Evolutionary conservation across 2,329 filamentous ascomycete genomes (phyloP).

Genomic region (Byssochlamys sp.): DNA sequence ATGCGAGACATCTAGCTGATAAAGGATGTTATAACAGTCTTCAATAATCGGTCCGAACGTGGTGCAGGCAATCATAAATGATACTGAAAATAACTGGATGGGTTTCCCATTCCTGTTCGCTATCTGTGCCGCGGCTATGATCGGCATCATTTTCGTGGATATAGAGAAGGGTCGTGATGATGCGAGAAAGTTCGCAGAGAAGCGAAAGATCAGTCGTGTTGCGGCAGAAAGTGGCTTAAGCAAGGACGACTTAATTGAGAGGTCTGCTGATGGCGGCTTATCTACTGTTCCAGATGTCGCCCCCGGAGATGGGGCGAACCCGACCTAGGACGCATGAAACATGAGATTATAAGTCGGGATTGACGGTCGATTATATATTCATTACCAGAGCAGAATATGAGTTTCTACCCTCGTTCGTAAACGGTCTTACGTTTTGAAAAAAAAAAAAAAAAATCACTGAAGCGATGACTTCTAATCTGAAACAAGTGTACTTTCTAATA

Average conservation of each 20-base stretch:
- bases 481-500: too few relatives aligned
- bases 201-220: slow-evolving; percentile 21
- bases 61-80: slow-evolving; percentile 36
- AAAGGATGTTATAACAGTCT: slow-evolving; percentile 18
- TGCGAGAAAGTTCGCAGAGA: slow-evolving; percentile 27
- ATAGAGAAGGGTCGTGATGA: slow-evolving; percentile 34
- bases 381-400: too few relatives aligned
- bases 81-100: slow-evolving; percentile 35
- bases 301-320: not conserved
- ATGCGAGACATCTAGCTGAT: not conserved
- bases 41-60: slow-evolving; percentile 37
- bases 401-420: too few relatives aligned
- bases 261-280: not conserved
- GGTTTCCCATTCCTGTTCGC: slow-evolving; percentile 36
- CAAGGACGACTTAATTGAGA: slow-evolving; percentile 10
- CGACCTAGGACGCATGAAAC: not conserved
- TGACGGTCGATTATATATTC: too few relatives aligned
- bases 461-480: too few relatives aligned
- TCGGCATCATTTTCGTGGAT: slow-evolving; percentile 32
- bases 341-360: too few relatives aligned
- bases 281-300: not conserved
- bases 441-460: too few relatives aligned
- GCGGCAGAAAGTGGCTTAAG: slow-evolving; percentile 16
- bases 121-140: slow-evolving; percentile 28
- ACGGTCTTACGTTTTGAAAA: too few relatives aligned